phyloP scores from a whole-genome alignment of 2,329 filamentous ascomycete species.

The Fusarium keratoplasticum region DNA sequence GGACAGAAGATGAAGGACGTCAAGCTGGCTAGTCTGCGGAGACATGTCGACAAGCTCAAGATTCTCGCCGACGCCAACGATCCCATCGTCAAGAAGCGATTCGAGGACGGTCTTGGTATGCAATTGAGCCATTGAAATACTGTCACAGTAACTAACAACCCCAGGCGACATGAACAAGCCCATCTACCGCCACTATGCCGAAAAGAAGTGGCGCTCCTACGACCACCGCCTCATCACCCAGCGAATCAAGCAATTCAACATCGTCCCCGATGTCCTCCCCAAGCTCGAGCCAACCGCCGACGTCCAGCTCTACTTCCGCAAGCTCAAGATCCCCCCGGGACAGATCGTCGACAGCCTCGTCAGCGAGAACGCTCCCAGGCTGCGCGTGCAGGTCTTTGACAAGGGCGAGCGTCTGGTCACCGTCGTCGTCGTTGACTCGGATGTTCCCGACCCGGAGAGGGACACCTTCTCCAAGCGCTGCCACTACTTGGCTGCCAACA shows the following conservation, averaged over 20 bases:
- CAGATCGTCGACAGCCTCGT: constrained; percentile 80
- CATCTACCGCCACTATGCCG: constrained; percentile 91
- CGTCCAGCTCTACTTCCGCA: constrained; percentile 83
- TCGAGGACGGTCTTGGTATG: constrained; percentile 89
- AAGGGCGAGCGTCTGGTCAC: constrained; percentile 84
- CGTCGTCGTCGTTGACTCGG: constrained; percentile 87
- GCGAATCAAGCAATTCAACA: constrained; percentile 85
- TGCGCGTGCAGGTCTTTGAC: constrained; percentile 89
- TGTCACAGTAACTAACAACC: background rate
- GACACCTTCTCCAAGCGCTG: constrained; percentile 85
- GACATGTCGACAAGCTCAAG: constrained; percentile 82
- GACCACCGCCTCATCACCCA: constrained; percentile 84
- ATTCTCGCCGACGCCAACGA: constrained; percentile 95
- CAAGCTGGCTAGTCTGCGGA: constrained; percentile 75
- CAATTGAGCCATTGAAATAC: background rate
- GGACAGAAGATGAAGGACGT: constrained; percentile 74
- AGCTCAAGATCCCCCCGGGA: constrained; percentile 77
- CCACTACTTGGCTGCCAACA: constrained; percentile 84
- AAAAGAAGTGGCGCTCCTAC: constrained; percentile 88
- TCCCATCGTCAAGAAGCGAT: constrained; percentile 90
- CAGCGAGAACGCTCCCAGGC: constrained; percentile 78
- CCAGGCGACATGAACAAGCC: constrained; percentile 95
- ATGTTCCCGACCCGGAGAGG: constrained; percentile 82
- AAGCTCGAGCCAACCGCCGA: constrained; percentile 82
- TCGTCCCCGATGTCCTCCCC: constrained; percentile 89